A percentile compares a stretch with the other conserved stretches of the same genome.
These are phyloP conservation scores for Daedaleopsis sinensis DNA, from an alignment of 768 basidiomycete genomes.

Conservation along the genomic window DNA sequence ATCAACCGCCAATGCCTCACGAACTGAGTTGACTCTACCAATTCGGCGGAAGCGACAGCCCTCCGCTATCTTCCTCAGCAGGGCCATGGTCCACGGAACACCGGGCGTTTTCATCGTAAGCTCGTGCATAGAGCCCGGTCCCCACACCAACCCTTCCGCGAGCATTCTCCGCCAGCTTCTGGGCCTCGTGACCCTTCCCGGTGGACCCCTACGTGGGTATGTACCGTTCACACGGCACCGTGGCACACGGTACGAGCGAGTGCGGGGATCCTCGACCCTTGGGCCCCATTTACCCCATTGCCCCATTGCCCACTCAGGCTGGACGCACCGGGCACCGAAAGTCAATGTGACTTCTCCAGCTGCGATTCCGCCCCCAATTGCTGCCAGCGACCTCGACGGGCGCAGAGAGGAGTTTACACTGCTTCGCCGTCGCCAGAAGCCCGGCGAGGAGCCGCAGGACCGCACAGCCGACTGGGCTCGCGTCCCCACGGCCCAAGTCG, in stretches of 20 bases:
- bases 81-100: background rate
- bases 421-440: background rate
- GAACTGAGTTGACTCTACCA: too few species aligned
- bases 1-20: too few species aligned
- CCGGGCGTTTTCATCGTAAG: background rate
- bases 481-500: conserved; percentile 26
- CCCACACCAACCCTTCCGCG: background rate
- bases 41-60: too few species aligned
- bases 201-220: background rate
- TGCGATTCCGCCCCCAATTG: background rate
- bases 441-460: background rate
- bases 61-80: background rate
- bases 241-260: conserved; percentile 58
- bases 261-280: conserved; percentile 51
- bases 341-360: background rate
- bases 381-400: background rate
- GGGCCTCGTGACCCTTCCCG: background rate
- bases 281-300: too few species aligned
- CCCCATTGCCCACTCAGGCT: too few species aligned
- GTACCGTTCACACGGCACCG: conserved; percentile 42
- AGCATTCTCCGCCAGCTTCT: background rate
- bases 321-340: too few species aligned
- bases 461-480: background rate
- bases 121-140: background rate
- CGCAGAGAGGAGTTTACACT: background rate